These are phyloP conservation scores for Leishmania martiniquensis DNA, from an alignment of 208 protist species.

Conservation along the genomic window DNA sequence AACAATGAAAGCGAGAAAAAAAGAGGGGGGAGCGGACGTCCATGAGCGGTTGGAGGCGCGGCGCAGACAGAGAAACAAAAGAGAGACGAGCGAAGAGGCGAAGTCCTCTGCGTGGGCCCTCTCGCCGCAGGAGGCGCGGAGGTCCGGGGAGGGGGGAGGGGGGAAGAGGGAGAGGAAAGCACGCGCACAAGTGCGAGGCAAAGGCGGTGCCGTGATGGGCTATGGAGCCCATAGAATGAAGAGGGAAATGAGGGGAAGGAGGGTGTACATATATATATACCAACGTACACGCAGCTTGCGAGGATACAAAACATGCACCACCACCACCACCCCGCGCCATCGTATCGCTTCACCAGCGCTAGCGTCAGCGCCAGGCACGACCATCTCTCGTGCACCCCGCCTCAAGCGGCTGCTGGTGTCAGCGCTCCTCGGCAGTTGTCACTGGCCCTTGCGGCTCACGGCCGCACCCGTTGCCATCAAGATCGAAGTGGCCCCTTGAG, in stretches of 20 bases:
- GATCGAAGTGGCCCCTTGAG: background rate
- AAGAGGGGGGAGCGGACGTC: too few relatives aligned
- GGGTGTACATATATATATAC: too few relatives aligned
- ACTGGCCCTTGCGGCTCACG: background rate
- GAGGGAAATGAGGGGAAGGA: too few relatives aligned
- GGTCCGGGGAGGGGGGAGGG: background rate
- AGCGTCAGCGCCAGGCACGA: too few relatives aligned
- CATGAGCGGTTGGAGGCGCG: background rate
- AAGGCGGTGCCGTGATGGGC: too few relatives aligned
- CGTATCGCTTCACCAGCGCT: too few relatives aligned
- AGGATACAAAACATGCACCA: too few relatives aligned
- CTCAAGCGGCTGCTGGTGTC: background rate
- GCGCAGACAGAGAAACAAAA: constrained; percentile 10
- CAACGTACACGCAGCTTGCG: background rate
- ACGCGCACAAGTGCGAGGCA: background rate
- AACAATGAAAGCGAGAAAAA: background rate
- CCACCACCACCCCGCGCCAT: background rate
- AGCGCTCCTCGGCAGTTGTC: background rate
- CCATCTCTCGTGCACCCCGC: background rate
- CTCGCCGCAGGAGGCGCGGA: background rate
- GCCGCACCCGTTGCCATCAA: background rate
- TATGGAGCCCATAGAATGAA: too few relatives aligned
- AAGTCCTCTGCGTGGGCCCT: background rate
- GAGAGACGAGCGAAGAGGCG: background rate
- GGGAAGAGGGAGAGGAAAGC: background rate